These are phyloP conservation scores for Penicillium sp. DNA, from an alignment of 2,329 filamentous ascomycete species.

Conservation along the genomic window DNA sequence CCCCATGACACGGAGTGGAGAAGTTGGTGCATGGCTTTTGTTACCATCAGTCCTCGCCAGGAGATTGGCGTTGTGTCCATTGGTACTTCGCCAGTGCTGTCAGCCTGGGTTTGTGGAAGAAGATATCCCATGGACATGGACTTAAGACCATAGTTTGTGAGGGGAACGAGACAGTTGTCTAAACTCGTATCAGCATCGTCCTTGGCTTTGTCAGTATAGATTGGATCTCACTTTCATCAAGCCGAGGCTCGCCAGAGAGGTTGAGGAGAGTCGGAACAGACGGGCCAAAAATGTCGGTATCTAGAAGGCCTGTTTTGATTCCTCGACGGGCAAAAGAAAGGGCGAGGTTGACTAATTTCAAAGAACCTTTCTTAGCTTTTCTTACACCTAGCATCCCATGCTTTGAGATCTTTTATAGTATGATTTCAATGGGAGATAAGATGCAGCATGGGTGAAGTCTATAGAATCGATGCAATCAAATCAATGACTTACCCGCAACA, in stretches of 20 bases:
- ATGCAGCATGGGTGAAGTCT: not conserved
- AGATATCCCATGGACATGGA: conserved; percentile 99
- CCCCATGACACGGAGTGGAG: conserved; percentile 96
- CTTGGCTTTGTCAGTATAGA: not conserved
- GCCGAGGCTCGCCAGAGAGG: conserved; percentile 72
- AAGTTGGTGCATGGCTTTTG: conserved; percentile 94
- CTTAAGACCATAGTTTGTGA: conserved; percentile 93
- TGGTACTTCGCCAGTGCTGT: conserved; percentile 29
- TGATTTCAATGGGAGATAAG: not conserved
- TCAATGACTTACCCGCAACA: conserved; percentile 64
- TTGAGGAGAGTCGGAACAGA: conserved; percentile 89
- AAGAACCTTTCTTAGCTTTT: not conserved
- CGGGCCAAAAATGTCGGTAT: conserved; percentile 95
- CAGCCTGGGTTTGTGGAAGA: conserved; percentile 48
- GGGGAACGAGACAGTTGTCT: conserved; percentile 67
- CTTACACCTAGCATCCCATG: not conserved
- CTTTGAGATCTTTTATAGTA: not conserved
- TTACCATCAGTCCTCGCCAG: conserved; percentile 96
- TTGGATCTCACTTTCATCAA: conserved; percentile 67
- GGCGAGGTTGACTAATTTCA: conserved; percentile 67
- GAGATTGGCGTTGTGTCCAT: conserved; percentile 71
- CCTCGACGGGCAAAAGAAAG: conserved; percentile 81
- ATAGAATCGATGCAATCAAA: not conserved
- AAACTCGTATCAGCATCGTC: conserved; percentile 10
- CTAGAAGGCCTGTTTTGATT: conserved; percentile 80